Evolutionary conservation across 768 basidiomycete species (phyloP).

Genomic region (Multifurca ochricompacta): DNA sequence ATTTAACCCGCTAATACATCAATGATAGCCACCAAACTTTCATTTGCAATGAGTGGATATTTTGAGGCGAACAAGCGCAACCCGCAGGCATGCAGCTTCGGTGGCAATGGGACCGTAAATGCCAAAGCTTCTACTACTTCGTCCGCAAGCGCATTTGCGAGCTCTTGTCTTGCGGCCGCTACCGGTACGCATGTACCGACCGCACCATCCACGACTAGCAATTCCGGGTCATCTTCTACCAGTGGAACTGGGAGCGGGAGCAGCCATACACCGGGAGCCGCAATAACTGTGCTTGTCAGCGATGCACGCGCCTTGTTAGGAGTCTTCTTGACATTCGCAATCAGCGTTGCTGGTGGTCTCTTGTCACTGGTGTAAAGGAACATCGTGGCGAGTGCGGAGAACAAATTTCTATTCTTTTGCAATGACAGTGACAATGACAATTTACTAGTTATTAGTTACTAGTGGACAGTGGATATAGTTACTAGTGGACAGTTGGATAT

Average conservation of each 20-base stretch:
- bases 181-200: slow-evolving; percentile 57
- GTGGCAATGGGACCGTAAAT: slow-evolving; percentile 79
- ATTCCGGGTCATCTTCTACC: not conserved
- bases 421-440: slow-evolving; percentile 1
- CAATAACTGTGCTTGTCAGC: slow-evolving; percentile 23
- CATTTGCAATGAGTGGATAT: slow-evolving; percentile 74
- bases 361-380: slow-evolving; percentile 34
- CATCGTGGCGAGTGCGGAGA: not conserved
- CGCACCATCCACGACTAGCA: slow-evolving; percentile 28
- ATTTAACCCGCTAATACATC: slow-evolving; percentile 9
- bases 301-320: slow-evolving; percentile 33
- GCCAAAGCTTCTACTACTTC: slow-evolving; percentile 40
- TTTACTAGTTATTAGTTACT: not conserved
- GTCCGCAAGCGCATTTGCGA: slow-evolving; percentile 48
- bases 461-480: not conserved
- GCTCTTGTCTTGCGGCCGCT: slow-evolving; percentile 60
- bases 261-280: slow-evolving; percentile 24
- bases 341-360: slow-evolving; percentile 35
- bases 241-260: slow-evolving; percentile 26
- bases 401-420: not conserved
- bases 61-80: slow-evolving; percentile 58
- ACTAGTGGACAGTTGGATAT: not conserved
- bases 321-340: slow-evolving; percentile 29
- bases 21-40: slow-evolving; percentile 60
- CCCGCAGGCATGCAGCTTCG: slow-evolving; percentile 64